Percentiles rank a stretch among this genome's conserved stretches.
These are phyloP conservation scores for Prototheca cutis DNA, from an alignment of 163 green algal genomes.

Conservation along the genomic window DNA sequence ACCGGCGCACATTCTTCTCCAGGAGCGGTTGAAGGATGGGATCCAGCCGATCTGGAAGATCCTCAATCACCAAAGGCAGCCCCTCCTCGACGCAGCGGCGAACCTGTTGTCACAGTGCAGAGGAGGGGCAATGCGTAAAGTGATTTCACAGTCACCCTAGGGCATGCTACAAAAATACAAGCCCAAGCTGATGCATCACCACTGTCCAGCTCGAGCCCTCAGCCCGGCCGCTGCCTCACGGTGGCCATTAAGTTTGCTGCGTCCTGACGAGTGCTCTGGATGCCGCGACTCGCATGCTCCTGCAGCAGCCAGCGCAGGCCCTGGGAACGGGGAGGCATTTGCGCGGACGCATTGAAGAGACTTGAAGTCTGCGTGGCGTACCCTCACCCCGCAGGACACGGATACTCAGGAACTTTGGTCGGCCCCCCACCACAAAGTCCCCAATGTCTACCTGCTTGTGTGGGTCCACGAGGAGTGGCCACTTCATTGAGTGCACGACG, in stretches of 20 bases:
- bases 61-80: conserved; percentile 74
- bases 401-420: too few relatives aligned
- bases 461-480: conserved; percentile 85
- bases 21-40: conserved; percentile 81
- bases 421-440: too few relatives aligned
- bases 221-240: conserved; percentile 24
- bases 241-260: conserved; percentile 81
- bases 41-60: conserved; percentile 72
- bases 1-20: conserved; percentile 35
- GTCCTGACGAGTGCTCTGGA: conserved; percentile 77
- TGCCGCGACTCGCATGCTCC: conserved; percentile 50
- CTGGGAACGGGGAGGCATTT: too few relatives aligned
- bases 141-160: too few relatives aligned
- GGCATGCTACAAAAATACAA: too few relatives aligned
- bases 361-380: too few relatives aligned
- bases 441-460: conserved; percentile 86
- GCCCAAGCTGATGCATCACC: too few relatives aligned
- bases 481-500: conserved; percentile 62
- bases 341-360: too few relatives aligned
- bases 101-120: conserved; percentile 15
- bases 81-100: conserved; percentile 62
- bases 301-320: conserved; percentile 83
- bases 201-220: background rate
- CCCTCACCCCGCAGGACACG: too few relatives aligned
- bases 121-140: background rate